Base-by-base conservation (phyloP, 495 filamentous ascomycete genomes). In the Penicillium turbatum region DNA sequence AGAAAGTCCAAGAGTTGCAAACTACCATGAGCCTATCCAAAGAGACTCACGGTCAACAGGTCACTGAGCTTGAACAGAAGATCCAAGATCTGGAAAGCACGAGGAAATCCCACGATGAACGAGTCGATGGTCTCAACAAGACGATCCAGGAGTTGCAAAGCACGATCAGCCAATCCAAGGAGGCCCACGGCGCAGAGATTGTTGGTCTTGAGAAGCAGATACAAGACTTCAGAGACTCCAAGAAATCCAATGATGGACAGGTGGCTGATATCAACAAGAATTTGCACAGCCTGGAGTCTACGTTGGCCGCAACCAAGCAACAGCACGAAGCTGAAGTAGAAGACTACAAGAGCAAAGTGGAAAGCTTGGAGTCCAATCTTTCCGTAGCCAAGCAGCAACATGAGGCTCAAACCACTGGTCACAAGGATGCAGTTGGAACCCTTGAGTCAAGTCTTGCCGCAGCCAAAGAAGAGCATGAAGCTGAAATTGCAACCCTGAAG, bases 371-470 rank as follows among this genome's bases (percentile, higher is more conserved):
- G 59, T 73, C 77, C 9, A 74, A 81, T 45, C 47, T 88, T 32
- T 79, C 82, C 62, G 80, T 83, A 54, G 64, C 72, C 43, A 72
- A 67, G 48, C 70, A 63, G 39, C 60, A 80, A 42, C 69, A 86
- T 76, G 82, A 87, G 39, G 79, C 80, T 1, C 83, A 86, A 56
- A 69, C 78, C 54, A 72, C 78, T 2, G 80, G 83, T 27, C 68
- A 86, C 43, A 73, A 77, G 48, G 73, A 77, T 6, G 80, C 76
- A 16, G 75, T 82, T 36, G 73, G 73, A 48, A 66, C 72, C 19
- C 64, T 87, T 15, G 79, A 83, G 61, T 76, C 79, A 8, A 78
- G 82, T 53, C 54, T 88, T 29, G 79, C 80, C 62, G 79, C 83
- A 57, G 66, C 72, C 41, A 71, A 70, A 51, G 69, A 62, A 39